These are phyloP conservation scores for Coriaria nepalensis DNA, from an alignment of 306 rosid genomes.

Conservation along the genomic window DNA sequence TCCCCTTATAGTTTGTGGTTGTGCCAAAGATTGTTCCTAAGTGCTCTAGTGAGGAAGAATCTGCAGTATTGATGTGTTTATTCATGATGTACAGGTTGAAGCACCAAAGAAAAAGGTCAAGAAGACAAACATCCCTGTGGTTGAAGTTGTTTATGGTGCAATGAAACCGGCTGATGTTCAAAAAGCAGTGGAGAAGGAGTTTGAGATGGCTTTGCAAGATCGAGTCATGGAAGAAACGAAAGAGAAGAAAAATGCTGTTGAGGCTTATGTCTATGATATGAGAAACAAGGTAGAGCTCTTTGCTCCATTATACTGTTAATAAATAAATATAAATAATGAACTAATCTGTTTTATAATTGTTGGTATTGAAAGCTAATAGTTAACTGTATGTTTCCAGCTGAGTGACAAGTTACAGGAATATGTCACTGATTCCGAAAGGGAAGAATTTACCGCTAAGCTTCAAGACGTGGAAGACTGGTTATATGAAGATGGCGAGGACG, in stretches of 20 bases:
- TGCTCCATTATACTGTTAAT: neutral
- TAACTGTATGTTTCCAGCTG: conserved; percentile 34
- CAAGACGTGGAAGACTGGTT: conserved; percentile 92
- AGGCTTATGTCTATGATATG: conserved; percentile 91
- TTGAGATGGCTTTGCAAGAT: conserved; percentile 97
- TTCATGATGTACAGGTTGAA: conserved; percentile 29
- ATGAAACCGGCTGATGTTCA: conserved; percentile 47
- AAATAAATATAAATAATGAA: too few species aligned
- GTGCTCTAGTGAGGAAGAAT: too few species aligned
- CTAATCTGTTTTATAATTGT: too few species aligned
- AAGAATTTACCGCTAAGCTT: conserved; percentile 45
- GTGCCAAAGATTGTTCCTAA: neutral
- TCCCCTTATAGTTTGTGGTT: neutral
- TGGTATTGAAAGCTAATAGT: conserved; percentile 1
- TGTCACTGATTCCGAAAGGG: conserved; percentile 62
- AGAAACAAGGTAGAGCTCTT: conserved; percentile 57
- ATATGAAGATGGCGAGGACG: conserved; percentile 92
- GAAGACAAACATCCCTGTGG: conserved; percentile 52
- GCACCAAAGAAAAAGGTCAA: conserved; percentile 80
- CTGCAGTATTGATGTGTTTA: neutral
- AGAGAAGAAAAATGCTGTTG: conserved; percentile 90
- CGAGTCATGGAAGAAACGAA: conserved; percentile 96
- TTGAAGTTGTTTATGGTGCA: conserved; percentile 71
- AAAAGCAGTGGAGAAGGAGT: conserved; percentile 79
- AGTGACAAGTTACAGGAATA: conserved; percentile 64